Evolutionary conservation across 805 yeast species (phyloP).

Genomic region (Lipomyces kockii): DNA sequence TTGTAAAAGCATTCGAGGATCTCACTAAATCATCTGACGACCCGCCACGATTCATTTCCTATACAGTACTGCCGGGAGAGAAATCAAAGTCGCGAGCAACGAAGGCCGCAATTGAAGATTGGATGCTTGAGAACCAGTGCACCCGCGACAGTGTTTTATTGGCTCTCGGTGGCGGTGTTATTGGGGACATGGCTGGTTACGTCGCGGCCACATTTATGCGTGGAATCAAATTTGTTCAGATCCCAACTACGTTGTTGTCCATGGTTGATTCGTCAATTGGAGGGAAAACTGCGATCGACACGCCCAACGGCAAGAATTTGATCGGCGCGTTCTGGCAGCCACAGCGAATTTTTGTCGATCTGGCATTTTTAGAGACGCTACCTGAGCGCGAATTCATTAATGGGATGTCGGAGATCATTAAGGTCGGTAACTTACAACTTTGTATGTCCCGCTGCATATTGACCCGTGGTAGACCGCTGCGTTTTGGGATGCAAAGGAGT

Average conservation of each 20-base stretch:
- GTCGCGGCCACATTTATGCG: slow-evolving; percentile 99
- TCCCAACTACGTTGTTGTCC: slow-evolving; percentile 90
- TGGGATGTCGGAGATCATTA: slow-evolving; percentile 98
- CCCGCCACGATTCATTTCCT: slow-evolving; percentile 68
- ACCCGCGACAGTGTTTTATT: slow-evolving; percentile 93
- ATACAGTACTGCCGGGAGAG: slow-evolving; percentile 89
- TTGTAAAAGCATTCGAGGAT: slow-evolving; percentile 45
- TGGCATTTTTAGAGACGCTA: slow-evolving; percentile 80
- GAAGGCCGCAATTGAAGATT: slow-evolving; percentile 93
- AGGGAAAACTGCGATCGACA: slow-evolving; percentile 97
- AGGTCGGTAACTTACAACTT: slow-evolving; percentile 43
- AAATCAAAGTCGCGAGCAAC: slow-evolving; percentile 84
- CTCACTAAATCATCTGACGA: slow-evolving; percentile 42
- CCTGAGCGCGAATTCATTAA: slow-evolving; percentile 94
- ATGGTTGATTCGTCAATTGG: slow-evolving; percentile 99
- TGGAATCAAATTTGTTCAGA: slow-evolving; percentile 90
- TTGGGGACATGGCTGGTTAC: slow-evolving; percentile 98
- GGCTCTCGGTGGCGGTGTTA: slow-evolving; percentile 98
- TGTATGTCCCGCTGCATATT: not conserved
- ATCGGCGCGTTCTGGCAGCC: slow-evolving; percentile 99
- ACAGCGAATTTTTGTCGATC: slow-evolving; percentile 80
- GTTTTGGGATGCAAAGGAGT: slow-evolving; percentile 92
- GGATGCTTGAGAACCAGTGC: slow-evolving; percentile 77
- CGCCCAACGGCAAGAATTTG: slow-evolving; percentile 93
- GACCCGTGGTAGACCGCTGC: slow-evolving; percentile 70